Conservation (phyloP, 306 rosid genomes). For the Hippophae gyantsensis region DNA sequence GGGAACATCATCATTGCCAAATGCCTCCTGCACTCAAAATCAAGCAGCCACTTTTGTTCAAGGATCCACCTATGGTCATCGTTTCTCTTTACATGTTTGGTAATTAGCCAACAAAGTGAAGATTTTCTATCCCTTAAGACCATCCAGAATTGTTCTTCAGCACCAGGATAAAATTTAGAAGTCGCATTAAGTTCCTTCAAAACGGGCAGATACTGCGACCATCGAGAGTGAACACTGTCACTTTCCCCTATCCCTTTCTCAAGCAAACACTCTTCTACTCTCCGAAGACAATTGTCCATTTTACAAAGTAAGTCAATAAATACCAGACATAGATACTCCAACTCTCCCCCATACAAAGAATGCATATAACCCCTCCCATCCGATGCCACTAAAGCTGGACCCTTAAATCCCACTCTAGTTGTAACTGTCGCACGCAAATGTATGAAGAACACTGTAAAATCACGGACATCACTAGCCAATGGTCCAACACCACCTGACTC, state of each 20-base stretch:
- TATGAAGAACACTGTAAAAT: slow-evolving; percentile 32
- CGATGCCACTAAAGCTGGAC: slow-evolving; percentile 6
- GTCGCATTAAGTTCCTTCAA: slow-evolving; percentile 45
- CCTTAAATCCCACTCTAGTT: slow-evolving; percentile 10
- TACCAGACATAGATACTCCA: slow-evolving; percentile 29
- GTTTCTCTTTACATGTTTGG: slow-evolving; percentile 29
- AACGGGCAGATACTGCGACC: slow-evolving; percentile 49
- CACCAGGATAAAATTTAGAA: slow-evolving; percentile 41
- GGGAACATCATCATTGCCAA: slow-evolving; percentile 66
- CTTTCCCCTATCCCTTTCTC: slow-evolving; percentile 25
- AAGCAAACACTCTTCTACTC: slow-evolving; percentile 35
- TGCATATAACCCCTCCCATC: slow-evolving; percentile 17
- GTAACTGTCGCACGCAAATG: slow-evolving; percentile 29
- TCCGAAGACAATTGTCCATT: slow-evolving; percentile 43
- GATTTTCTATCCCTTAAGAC: slow-evolving; percentile 29
- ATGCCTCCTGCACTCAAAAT: slow-evolving; percentile 68
- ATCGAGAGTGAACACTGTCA: slow-evolving; percentile 28
- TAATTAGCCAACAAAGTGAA: slow-evolving; percentile 34
- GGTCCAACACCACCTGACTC: slow-evolving; percentile 37
- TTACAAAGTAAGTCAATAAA: slow-evolving; percentile 29
- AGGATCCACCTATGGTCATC: slow-evolving; percentile 60
- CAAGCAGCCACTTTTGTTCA: slow-evolving; percentile 36
- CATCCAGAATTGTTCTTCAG: slow-evolving; percentile 43
- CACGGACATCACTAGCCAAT: slow-evolving; percentile 34
- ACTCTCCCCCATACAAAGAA: slow-evolving; percentile 26